Conservation (phyloP, 257 asterid species). For the Plectranthus barbatus region DNA sequence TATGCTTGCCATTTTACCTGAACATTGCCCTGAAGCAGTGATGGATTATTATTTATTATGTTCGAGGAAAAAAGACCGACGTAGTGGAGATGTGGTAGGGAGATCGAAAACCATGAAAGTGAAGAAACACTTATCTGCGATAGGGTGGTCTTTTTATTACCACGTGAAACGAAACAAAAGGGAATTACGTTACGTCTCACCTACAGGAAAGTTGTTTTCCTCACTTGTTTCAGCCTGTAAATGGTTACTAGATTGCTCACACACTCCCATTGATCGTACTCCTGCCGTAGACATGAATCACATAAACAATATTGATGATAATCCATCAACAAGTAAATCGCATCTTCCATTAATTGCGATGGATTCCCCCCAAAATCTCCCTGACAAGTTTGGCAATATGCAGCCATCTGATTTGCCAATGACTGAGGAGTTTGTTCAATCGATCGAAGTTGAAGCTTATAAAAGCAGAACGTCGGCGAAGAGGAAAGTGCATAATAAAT, state of each 20-base stretch:
- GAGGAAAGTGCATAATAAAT: conserved; percentile 21
- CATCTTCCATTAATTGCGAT: conserved; percentile 16
- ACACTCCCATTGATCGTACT: neutral
- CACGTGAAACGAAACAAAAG: neutral
- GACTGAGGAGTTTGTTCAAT: conserved; percentile 21
- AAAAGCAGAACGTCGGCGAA: conserved; percentile 21
- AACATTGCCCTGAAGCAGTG: conserved; percentile 55
- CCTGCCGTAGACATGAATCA: neutral
- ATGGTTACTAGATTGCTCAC: conserved; percentile 19
- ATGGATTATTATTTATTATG: conserved; percentile 19
- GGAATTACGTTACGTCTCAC: conserved; percentile 45
- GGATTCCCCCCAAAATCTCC: conserved; percentile 7
- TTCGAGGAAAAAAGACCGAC: neutral
- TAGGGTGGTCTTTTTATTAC: conserved; percentile 53
- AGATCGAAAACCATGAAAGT: conserved; percentile 24
- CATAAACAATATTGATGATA: conserved; percentile 11
- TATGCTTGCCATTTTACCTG: conserved; percentile 23
- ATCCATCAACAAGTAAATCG: conserved; percentile 13
- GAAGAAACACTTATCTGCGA: conserved; percentile 48
- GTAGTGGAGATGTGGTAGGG: neutral
- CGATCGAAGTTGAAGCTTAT: conserved; percentile 14
- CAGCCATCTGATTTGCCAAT: conserved; percentile 8
- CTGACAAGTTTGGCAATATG: conserved; percentile 4
- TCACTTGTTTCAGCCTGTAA: conserved; percentile 54
- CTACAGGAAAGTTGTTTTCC: conserved; percentile 31